Evolutionary conservation across 176 grass and related monocot species (phyloP).

Genomic region (Pontederia crassipes): DNA sequence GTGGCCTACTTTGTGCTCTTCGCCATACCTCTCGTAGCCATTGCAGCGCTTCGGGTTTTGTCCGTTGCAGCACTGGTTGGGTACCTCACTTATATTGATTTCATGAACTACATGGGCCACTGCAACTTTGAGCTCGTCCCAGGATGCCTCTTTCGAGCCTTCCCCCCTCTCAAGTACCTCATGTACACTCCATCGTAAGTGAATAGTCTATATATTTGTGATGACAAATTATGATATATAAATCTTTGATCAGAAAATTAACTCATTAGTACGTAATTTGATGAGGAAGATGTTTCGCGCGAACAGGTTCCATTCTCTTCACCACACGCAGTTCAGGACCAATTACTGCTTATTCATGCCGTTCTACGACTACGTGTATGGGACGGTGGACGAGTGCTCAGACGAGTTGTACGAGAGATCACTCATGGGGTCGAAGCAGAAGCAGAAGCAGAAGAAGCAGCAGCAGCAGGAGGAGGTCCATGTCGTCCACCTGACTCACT

Average conservation of each 20-base stretch:
- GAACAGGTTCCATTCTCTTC: slow-evolving; percentile 56
- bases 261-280: not conserved
- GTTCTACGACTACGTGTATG: slow-evolving; percentile 56
- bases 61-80: slow-evolving; percentile 31
- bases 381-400: slow-evolving; percentile 44
- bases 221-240: too few species aligned
- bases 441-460: not conserved
- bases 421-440: not conserved
- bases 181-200: slow-evolving; percentile 99
- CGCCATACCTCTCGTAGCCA: slow-evolving; percentile 35
- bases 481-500: slow-evolving; percentile 71
- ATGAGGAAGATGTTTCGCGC: not conserved
- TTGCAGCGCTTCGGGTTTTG: slow-evolving; percentile 22
- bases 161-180: slow-evolving; percentile 82
- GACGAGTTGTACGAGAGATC: slow-evolving; percentile 46
- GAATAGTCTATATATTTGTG: not conserved
- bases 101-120: slow-evolving; percentile 99
- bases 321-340: slow-evolving; percentile 61
- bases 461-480: slow-evolving; percentile 19
- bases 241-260: too few species aligned
- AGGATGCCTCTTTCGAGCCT: slow-evolving; percentile 44
- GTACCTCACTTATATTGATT: slow-evolving; percentile 63
- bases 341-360: slow-evolving; percentile 85
- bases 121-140: slow-evolving; percentile 92
- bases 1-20: slow-evolving; percentile 55